Base-by-base conservation (phyloP, 2,329 filamentous ascomycete species). In the Verticillium albo-atrum region DNA sequence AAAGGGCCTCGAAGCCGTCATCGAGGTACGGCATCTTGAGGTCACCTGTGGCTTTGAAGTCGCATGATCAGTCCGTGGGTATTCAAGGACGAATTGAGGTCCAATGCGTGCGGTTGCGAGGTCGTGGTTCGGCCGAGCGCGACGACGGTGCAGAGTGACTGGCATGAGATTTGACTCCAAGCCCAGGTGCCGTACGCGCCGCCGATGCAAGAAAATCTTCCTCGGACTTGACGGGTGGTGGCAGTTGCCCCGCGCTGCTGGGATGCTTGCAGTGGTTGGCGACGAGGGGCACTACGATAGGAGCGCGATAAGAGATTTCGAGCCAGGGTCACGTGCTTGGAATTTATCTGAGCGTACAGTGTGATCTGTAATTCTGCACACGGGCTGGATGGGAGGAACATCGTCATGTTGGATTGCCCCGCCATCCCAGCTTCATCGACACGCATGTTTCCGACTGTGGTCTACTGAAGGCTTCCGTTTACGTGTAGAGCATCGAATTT, bases 1-100 rank as follows among this genome's bases (percentile, higher is more conserved):
- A 72, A 54, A 88, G 82, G 70, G 85, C 85, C 75, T 88, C 84
- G 68, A 88, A 88, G 67, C 83, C 84, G 73, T 87, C 83, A 72
- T 87, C 84, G 64, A 83, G 76, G 64, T 75, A 71, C 68, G 79
- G 75, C 83, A 86, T 86, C 60, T 66, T 77, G 67, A 58, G 57
- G 57, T 60, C 58, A 60, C 64, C 63, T 66, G 42, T 23, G 42
- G n/a, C 42, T 35, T 12, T 50, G 42, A 50, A 50, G 58, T 63
- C 54, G 32, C 34, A 34, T 56, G 28, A 34, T 34, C 23, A 25
- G 25, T 42, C 27, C n/a, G 54, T 56, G 27, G 28, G 54, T 26
- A 17, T n/a, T 54, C 30, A 25, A 17, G 25, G 14, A 28, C n/a
- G 15, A 4, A 25, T 20, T 12, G 42, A 50, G 9, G 20, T 12